Evolutionary conservation across 371 early-diverging fungal genomes (phyloP).

Genomic region (Rhizomucor miehei): DNA sequence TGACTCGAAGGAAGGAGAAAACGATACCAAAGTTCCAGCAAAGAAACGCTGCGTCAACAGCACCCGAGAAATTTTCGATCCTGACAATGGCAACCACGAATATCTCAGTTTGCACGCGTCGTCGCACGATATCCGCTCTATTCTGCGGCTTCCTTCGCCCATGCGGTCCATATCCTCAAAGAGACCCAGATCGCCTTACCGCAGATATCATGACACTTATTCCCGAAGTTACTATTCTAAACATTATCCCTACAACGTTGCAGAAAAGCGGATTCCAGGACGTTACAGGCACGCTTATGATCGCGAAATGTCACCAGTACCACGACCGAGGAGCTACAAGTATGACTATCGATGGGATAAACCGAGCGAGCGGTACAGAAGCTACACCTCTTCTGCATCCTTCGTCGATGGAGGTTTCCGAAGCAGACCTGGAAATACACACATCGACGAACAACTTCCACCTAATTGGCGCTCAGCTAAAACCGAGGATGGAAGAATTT

Average conservation of each 20-base stretch:
- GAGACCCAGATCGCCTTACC: too few relatives aligned
- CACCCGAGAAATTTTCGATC: slow-evolving; percentile 37
- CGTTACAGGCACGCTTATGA: too few relatives aligned
- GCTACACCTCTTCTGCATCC: neutral
- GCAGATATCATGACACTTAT: too few relatives aligned
- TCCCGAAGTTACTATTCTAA: too few relatives aligned
- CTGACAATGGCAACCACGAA: slow-evolving; percentile 34
- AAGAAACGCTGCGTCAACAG: slow-evolving; percentile 15
- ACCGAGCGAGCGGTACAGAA: neutral
- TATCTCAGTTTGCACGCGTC: slow-evolving; percentile 18
- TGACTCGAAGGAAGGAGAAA: too few relatives aligned
- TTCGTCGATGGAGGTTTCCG: neutral
- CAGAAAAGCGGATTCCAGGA: too few relatives aligned
- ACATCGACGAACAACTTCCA: slow-evolving; percentile 12
- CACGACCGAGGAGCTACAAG: too few relatives aligned
- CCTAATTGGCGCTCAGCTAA: slow-evolving; percentile 38
- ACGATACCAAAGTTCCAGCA: neutral
- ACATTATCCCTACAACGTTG: too few relatives aligned
- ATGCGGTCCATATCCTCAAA: too few relatives aligned
- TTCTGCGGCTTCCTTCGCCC: slow-evolving; percentile 19
- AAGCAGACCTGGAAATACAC: too few relatives aligned
- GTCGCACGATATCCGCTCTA: slow-evolving; percentile 15
- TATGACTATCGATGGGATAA: too few relatives aligned
- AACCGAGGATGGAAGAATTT: slow-evolving; percentile 25
- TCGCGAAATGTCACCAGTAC: too few relatives aligned